phyloP scores from a whole-genome alignment of 768 basidiomycete species.

The Pleurotus citrinopileatus region DNA sequence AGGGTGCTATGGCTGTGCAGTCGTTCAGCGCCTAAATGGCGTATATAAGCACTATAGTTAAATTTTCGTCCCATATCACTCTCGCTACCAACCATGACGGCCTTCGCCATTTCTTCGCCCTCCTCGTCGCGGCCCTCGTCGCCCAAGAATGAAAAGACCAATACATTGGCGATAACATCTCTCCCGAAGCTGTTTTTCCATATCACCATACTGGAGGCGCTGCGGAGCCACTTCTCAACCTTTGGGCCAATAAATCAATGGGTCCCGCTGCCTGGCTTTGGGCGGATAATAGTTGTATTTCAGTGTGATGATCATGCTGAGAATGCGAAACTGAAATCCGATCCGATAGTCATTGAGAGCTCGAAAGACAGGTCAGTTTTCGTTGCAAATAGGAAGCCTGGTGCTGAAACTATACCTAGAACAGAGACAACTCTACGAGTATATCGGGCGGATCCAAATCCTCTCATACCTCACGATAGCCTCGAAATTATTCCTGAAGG shows the following conservation, averaged over 20 bases:
- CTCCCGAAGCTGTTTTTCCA: conserved; percentile 80
- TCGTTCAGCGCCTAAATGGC: too few species aligned
- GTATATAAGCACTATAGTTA: too few species aligned
- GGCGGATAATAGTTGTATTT: conserved; percentile 82
- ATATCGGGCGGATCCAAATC: conserved; percentile 72
- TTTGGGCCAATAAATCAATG: conserved; percentile 88
- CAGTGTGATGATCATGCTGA: conserved; percentile 60
- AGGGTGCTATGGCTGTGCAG: too few species aligned
- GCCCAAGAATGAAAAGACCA: conserved; percentile 44
- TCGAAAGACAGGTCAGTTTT: conserved; percentile 51
- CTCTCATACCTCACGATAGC: conserved; percentile 39
- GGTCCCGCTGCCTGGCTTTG: conserved; percentile 83
- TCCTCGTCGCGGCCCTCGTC: conserved; percentile 14
- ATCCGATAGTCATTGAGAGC: conserved; percentile 59
- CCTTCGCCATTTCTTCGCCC: conserved; percentile 18
- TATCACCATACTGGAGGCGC: conserved; percentile 58
- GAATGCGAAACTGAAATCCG: conserved; percentile 60
- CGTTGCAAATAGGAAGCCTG: too few species aligned
- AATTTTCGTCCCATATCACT: background rate
- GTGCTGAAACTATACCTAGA: too few species aligned
- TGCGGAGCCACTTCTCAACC: conserved; percentile 67
- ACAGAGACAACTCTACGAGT: conserved; percentile 55
- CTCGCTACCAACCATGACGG: conserved; percentile 9
- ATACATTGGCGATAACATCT: conserved; percentile 80
- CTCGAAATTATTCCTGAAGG: conserved; percentile 30